Base-by-base conservation (phyloP, 495 filamentous ascomycete species). In the Trichoderma virens region DNA sequence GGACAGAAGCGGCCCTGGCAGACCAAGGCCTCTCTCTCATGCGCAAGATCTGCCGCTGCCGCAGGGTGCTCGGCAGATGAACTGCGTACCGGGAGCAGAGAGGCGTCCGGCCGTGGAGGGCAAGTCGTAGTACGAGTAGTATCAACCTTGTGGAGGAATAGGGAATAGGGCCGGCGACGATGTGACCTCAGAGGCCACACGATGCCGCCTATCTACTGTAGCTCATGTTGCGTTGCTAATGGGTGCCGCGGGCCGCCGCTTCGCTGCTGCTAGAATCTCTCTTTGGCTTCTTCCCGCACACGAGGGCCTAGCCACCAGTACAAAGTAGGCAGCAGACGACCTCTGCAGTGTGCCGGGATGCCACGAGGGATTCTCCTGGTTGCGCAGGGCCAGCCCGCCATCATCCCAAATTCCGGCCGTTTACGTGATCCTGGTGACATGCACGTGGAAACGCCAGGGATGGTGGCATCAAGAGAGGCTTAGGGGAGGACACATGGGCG, bases 51-150 rank as follows among this genome's bases (percentile, higher is more conserved):
- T 56, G 51, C 51, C 51, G 51, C 27, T 56, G 27, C 51, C 23
- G 51, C 51, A 56, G 51, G 51, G 51, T 30, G 51, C 51, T 30
- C 51, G 51, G 51, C 51, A 56, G 51, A 56, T 56, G 51, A 56
- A 56, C 51, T 56, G 51, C 25, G 51, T 56, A 56, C 51, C 51
- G 41, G 18, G 16, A 18, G 41, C 13, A 45, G 18, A 45, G 41
- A 45, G 41, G 41, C 41, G 25, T 56, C 51, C 9, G n/a, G 25
- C 51, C 13, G 7, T 56, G 51, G 23, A 56, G 51, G 47, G 51
- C 51, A 7, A 47, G 43, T 25, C 43, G 43, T 23, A 47, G 43
- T 8, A 47, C 18, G 18, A 20, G 43, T 20, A 20, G 5, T 35
- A 11, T 35, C 11, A 56, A 20, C 51, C 27, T 30, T 56, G 23